Conservation (phyloP, 2,329 filamentous ascomycete species). For the Sporothrix dimorphospora region DNA sequence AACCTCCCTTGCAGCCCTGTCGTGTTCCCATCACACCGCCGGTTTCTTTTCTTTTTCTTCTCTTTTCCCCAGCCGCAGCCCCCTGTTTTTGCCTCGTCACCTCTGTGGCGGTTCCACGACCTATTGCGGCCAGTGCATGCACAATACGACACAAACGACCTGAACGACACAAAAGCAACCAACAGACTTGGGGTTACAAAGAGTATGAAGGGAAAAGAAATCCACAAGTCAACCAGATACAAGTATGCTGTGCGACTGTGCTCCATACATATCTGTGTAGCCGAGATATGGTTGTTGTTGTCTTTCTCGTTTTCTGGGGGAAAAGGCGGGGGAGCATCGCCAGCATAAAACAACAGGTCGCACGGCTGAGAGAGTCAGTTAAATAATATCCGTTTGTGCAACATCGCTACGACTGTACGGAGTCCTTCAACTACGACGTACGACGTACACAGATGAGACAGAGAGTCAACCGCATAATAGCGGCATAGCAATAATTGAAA, state of each 20-base stretch:
- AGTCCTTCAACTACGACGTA: too few species aligned
- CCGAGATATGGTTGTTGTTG: not conserved
- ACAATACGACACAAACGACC: not conserved
- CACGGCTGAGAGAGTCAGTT: conserved; percentile 8
- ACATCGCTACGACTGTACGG: conserved; percentile 1
- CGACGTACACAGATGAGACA: too few species aligned
- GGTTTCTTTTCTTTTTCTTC: not conserved
- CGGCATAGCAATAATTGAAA: too few species aligned
- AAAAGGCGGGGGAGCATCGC: not conserved
- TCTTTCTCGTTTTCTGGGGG: not conserved
- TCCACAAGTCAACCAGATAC: not conserved
- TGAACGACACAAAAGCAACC: not conserved
- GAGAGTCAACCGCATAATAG: not conserved
- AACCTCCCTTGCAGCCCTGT: not conserved
- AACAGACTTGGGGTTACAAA: not conserved
- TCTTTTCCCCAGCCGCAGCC: not conserved
- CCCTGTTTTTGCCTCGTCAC: not conserved
- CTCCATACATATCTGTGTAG: not conserved
- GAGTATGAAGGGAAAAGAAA: not conserved
- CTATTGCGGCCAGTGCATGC: not conserved
- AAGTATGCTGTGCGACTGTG: conserved; percentile 9
- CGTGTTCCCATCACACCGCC: conserved; percentile 6
- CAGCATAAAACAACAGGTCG: not conserved
- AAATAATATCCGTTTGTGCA: not conserved
- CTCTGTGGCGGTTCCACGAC: conserved; percentile 10